phyloP scores from a whole-genome alignment of 2,329 filamentous ascomycete genomes.

The Mollisia scopiformis region DNA sequence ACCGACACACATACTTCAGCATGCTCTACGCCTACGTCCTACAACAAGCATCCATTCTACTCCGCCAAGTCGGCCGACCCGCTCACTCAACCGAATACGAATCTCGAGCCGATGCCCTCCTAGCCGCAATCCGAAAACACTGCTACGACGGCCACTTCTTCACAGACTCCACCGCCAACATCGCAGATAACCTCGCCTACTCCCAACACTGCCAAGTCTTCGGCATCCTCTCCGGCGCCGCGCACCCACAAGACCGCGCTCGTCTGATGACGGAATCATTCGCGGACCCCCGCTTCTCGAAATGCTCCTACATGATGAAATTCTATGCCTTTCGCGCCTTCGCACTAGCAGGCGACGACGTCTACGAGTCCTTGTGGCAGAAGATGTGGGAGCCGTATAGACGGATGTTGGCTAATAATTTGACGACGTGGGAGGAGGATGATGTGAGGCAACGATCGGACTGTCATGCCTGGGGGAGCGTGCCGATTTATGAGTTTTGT shows the following conservation, averaged over 20 bases:
- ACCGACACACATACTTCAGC: slow-evolving; percentile 45
- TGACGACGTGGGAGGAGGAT: slow-evolving; percentile 47
- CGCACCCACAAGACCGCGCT: slow-evolving; percentile 17
- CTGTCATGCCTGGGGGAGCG: slow-evolving; percentile 48
- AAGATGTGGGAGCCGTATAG: slow-evolving; percentile 41
- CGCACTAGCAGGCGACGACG: slow-evolving; percentile 35
- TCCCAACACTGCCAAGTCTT: slow-evolving; percentile 43
- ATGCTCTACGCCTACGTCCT: slow-evolving; percentile 44
- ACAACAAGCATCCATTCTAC: slow-evolving; percentile 37
- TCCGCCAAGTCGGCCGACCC: slow-evolving; percentile 38
- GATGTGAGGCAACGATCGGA: slow-evolving; percentile 45
- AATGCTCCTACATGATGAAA: slow-evolving; percentile 43
- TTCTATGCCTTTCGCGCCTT: slow-evolving; percentile 45
- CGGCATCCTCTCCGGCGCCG: slow-evolving; percentile 39
- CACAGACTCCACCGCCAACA: slow-evolving; percentile 38
- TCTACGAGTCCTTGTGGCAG: slow-evolving; percentile 40
- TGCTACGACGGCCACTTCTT: slow-evolving; percentile 41
- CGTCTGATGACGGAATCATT: slow-evolving; percentile 37
- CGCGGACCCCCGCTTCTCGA: slow-evolving; percentile 33
- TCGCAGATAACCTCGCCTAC: slow-evolving; percentile 32
- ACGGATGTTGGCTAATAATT: slow-evolving; percentile 40
- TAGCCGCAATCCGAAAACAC: slow-evolving; percentile 33
- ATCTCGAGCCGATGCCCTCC: slow-evolving; percentile 28
- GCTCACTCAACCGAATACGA: slow-evolving; percentile 38
- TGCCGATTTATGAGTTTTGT: slow-evolving; percentile 45